These are phyloP conservation scores for Coemansia sp. DNA, from an alignment of 371 early-diverging fungal genomes.

Conservation along the genomic window DNA sequence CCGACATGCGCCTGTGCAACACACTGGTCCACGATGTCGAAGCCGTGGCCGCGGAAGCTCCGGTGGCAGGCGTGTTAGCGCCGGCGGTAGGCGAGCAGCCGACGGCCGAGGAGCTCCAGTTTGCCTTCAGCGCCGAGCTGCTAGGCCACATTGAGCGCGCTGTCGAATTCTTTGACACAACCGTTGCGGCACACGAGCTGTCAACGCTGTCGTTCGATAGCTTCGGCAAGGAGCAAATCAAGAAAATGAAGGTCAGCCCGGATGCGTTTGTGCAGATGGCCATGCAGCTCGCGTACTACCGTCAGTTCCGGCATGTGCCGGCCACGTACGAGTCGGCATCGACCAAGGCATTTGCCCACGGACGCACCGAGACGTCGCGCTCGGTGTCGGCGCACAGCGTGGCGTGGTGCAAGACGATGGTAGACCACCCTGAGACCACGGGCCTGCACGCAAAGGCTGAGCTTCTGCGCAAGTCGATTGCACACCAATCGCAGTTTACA, in stretches of 20 bases:
- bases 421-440: conserved; percentile 56
- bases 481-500: conserved; percentile 70
- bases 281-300: conserved; percentile 90
- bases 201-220: conserved; percentile 62
- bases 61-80: background rate
- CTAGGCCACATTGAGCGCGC: conserved; percentile 35
- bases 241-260: conserved; percentile 68
- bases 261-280: conserved; percentile 87
- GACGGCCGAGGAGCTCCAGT: conserved; percentile 26
- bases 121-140: conserved; percentile 34
- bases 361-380: conserved; percentile 89
- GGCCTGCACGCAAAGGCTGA: conserved; percentile 50
- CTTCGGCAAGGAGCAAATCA: conserved; percentile 74
- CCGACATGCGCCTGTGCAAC: conserved; percentile 50
- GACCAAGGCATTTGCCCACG: conserved; percentile 78
- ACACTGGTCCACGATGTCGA: conserved; percentile 42
- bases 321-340: conserved; percentile 88
- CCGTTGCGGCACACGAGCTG: conserved; percentile 56
- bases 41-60: background rate
- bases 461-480: conserved; percentile 64
- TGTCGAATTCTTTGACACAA: conserved; percentile 38
- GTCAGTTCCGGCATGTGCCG: conserved; percentile 69
- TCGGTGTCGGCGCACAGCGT: conserved; percentile 69
- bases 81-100: background rate
- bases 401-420: conserved; percentile 75